Evolutionary conservation across 202 grass and related monocot genomes (phyloP).

Genomic region (Zizania palustris): DNA sequence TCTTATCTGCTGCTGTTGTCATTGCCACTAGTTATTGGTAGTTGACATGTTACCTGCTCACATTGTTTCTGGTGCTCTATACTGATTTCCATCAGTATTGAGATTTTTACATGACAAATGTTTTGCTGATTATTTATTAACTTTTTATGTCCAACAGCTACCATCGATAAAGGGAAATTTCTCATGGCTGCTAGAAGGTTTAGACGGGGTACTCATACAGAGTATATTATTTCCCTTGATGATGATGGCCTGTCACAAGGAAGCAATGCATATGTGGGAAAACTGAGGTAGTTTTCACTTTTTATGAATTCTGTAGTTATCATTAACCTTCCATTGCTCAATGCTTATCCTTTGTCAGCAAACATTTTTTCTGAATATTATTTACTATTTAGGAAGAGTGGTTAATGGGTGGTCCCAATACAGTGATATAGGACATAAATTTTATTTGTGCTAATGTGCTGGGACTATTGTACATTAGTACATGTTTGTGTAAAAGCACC

Average conservation of each 20-base stretch:
- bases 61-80: not conserved
- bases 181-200: slow-evolving; percentile 50
- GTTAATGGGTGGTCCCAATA: slow-evolving; percentile 13
- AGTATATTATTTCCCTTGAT: slow-evolving; percentile 52
- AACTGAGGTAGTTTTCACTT: slow-evolving; percentile 47
- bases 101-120: not conserved
- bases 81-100: slow-evolving; percentile 4
- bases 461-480: not conserved
- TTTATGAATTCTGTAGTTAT: not conserved
- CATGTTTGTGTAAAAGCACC: not conserved
- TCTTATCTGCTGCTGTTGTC: not conserved
- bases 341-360: not conserved
- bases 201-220: slow-evolving; percentile 29
- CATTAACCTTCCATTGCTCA: slow-evolving; percentile 4
- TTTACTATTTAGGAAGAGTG: not conserved
- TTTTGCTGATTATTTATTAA: not conserved
- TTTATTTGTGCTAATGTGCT: not conserved
- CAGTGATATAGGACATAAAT: not conserved
- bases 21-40: not conserved
- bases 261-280: slow-evolving; percentile 64
- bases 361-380: not conserved
- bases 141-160: not conserved
- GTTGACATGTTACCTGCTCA: not conserved
- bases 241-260: slow-evolving; percentile 53
- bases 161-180: slow-evolving; percentile 46